These are phyloP conservation scores for Pontederia paniculata DNA, from an alignment of 176 grass and related monocot species.

Conservation along the genomic window DNA sequence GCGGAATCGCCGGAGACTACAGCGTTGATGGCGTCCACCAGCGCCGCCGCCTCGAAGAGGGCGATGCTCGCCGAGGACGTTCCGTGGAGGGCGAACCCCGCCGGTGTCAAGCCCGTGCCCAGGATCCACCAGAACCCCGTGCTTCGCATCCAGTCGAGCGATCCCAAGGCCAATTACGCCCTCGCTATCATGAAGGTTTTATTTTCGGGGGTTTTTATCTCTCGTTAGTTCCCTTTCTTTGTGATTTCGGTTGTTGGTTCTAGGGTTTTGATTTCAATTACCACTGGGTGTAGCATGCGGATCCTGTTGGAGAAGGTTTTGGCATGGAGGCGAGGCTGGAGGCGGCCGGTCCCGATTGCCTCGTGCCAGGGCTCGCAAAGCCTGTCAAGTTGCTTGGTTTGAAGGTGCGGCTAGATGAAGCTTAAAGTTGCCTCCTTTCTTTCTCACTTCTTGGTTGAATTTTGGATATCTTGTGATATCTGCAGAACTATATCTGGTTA, in stretches of 20 bases:
- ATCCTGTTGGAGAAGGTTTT: slow-evolving; percentile 75
- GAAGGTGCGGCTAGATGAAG: slow-evolving; percentile 32
- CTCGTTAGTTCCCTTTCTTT: neutral
- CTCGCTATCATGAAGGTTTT: slow-evolving; percentile 81
- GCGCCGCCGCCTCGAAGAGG: slow-evolving; percentile 31
- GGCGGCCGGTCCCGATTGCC: slow-evolving; percentile 75
- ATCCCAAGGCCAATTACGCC: slow-evolving; percentile 41
- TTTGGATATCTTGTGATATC: neutral
- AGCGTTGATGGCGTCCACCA: slow-evolving; percentile 4
- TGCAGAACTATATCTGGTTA: too few species aligned
- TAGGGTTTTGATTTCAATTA: slow-evolving; percentile 14
- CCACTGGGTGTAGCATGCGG: slow-evolving; percentile 41
- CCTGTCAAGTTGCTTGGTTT: slow-evolving; percentile 72
- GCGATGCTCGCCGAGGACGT: slow-evolving; percentile 71
- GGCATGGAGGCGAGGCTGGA: slow-evolving; percentile 79
- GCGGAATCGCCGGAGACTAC: too few species aligned
- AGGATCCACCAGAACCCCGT: slow-evolving; percentile 65
- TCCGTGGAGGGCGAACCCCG: slow-evolving; percentile 50
- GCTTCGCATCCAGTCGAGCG: slow-evolving; percentile 45
- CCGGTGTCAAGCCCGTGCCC: slow-evolving; percentile 39
- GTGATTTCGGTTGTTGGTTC: slow-evolving; percentile 11
- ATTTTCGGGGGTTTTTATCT: neutral
- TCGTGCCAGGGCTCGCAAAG: slow-evolving; percentile 66
- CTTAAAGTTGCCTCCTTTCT: neutral
- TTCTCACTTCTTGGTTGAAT: neutral